Base-by-base conservation (phyloP, 78 protist genomes). In the Ministeria vibrans region DNA sequence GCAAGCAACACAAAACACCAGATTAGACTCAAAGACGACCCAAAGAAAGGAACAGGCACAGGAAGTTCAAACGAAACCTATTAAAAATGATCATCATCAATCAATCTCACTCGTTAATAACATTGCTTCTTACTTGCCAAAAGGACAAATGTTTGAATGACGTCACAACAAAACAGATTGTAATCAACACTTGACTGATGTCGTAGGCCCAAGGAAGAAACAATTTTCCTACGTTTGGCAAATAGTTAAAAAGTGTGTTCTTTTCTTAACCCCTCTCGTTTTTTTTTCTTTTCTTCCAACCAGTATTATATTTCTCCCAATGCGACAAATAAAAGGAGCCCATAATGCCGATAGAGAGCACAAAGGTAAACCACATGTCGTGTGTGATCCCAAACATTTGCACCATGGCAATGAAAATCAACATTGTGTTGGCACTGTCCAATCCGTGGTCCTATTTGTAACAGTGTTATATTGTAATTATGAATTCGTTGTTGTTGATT, bases 361-460 rank as follows among this genome's bases (percentile, higher is more conserved):
- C 6, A 18, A 32, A 63, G n/a, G 34, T 7, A 7, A 22, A 23
- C 71, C 71, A 63, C 71, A 41, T 2, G 71, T 63, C 11, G 41
- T 32, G 43, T 7, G 39, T 41, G 23, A 63, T 41, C 43, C 71
- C 71, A 2, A 63, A 23, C 34, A 41, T 20, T 2, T 34, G 34
- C 15, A 32, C 13, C 25, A 32, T 20, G 41, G 32, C 34, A 41
- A 63, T 7, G 42, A 63, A 32, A 27, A 18, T 36, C 51, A 68
- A 22, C 49, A 11, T 13, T 22, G 46, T 46, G 51, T 11, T n/a
- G 51, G 41, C 25, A 30, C 49, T 41, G 74, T 68, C 74, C 36
- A 11, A 41, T 6, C 91, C 86, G 69, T 87, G 91, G 64, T 87
- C 71, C 71, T 63, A 41, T 4, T n/a, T 4, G 39, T 6, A 18